Evolutionary conservation across 2,329 filamentous ascomycete genomes (phyloP), one percentile per base, ranked within the genome.

Genomic region (Penicillium sp.): DNA sequence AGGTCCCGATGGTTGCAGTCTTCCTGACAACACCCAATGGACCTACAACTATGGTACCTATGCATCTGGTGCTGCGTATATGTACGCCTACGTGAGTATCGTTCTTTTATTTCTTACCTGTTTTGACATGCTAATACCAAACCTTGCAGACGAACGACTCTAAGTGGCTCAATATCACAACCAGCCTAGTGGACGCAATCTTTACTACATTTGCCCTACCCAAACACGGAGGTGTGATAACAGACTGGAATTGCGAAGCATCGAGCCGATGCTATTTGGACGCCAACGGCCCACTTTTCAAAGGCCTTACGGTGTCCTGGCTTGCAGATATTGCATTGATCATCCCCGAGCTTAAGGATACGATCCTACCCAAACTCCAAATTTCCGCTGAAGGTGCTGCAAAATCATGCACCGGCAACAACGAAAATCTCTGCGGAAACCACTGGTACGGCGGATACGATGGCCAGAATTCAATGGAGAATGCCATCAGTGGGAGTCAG

Each of bases 261-360:
- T 75, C 67, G 3, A 68, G 70, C n/a, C 81, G 77, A 29, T 93
- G 90, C 77, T 86, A 86, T 51, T 79, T 82, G 56, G 89, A 93
- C 68, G 89, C 91, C 80, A 74, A 53, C 6, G 38, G 50, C 5
- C 50, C 84, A 54, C 84, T 84, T 2, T 91, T 88, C 82, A 90
- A 90, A 74, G 87, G 87, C 40, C 86, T 86, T 57, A 77, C 89
- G n/a, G 81, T 85, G 63, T 82, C 86, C 31, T 89, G 86, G 85
- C 76, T 90, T 65, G 78, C 84, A 3, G 78, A 82, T 21, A 79
- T 83, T 1, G 81, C 84, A 5, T 80, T 86, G 65, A 58, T 90
- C 23, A 86, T 84, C 0, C 87, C 88, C 0, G 81, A 80, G 50
- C 85, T 83, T 1, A 71, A 73, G 35, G 73, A 80, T 0, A 75